A percentile compares a stretch with the other conserved stretches of the same genome.
Conservation (phyloP, 345 rosid species). For the Lepidium didymum region DNA sequence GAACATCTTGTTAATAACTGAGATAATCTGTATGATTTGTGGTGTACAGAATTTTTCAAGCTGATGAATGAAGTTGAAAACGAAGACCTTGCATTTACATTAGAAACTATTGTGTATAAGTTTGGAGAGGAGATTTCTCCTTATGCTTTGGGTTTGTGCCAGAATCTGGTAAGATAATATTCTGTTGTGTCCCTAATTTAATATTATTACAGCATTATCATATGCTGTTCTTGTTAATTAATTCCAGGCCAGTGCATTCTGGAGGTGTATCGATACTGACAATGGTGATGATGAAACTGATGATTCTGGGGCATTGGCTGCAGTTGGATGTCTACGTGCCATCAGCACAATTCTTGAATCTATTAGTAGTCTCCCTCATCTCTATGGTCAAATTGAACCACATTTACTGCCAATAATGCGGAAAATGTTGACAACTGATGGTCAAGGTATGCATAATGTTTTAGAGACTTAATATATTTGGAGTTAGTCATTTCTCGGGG, state of each 20-base stretch:
- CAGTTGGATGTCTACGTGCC: constrained; percentile 95
- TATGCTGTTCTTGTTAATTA: constrained; percentile 21
- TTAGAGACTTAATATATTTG: background rate
- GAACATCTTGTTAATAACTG: background rate
- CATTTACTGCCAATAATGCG: constrained; percentile 87
- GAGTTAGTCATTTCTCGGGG: background rate
- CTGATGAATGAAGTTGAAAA: constrained; percentile 98
- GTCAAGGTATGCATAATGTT: constrained; percentile 58
- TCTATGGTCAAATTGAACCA: constrained; percentile 81
- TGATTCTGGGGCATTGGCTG: constrained; percentile 95
- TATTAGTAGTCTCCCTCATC: constrained; percentile 84
- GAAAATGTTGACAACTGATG: constrained; percentile 94
- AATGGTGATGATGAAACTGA: constrained; percentile 84
- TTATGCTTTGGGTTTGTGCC: constrained; percentile 89
- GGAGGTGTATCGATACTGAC: constrained; percentile 88
- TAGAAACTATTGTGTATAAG: constrained; percentile 88
- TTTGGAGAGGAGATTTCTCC: constrained; percentile 98
- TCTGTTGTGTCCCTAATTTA: background rate
- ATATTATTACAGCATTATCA: background rate
- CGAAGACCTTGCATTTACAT: constrained; percentile 90
- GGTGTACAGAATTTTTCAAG: constrained; percentile 78
- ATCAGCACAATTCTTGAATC: constrained; percentile 96
- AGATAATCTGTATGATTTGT: background rate
- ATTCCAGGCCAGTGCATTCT: constrained; percentile 82
- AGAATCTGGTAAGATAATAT: constrained; percentile 74